Conservation (phyloP, 805 yeast species). For the Maudiozyma barnettii region DNA sequence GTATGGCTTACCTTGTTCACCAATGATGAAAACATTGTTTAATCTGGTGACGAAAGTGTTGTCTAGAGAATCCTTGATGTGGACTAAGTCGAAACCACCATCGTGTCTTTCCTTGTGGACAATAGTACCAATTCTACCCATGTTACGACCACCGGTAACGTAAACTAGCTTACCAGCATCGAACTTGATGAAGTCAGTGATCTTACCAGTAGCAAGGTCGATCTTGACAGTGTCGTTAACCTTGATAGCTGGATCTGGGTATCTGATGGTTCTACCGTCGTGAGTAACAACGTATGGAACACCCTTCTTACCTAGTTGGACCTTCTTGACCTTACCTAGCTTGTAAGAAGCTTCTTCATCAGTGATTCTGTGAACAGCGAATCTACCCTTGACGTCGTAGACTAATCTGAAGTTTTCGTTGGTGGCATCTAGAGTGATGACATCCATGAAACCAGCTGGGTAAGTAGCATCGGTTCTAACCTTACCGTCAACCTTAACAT, state of each 20-base stretch:
- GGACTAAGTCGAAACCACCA: conserved; percentile 96
- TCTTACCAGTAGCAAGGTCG: conserved; percentile 93
- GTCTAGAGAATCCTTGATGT: conserved; percentile 90
- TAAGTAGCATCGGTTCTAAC: conserved; percentile 97
- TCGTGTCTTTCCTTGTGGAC: conserved; percentile 95
- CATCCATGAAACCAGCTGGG: conserved; percentile 99
- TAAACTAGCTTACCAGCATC: conserved; percentile 87
- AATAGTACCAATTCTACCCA: conserved; percentile 96
- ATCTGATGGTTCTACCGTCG: conserved; percentile 99
- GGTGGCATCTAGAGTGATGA: conserved; percentile 93
- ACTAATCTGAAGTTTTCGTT: conserved; percentile 98
- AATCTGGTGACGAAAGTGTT: conserved; percentile 94
- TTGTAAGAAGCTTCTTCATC: conserved; percentile 98
- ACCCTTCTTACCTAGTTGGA: conserved; percentile 96
- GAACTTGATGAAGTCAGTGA: conserved; percentile 78
- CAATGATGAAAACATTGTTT: conserved; percentile 85
- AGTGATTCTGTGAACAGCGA: conserved; percentile 98
- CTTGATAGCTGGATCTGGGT: conserved; percentile 96
- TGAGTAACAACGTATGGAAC: conserved; percentile 98
- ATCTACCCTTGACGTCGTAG: conserved; percentile 98
- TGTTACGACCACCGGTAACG: conserved; percentile 97
- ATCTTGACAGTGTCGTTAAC: conserved; percentile 97
- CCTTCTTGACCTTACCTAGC: conserved; percentile 96
- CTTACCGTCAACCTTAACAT: conserved; percentile 97
- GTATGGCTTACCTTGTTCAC: conserved; percentile 92